Evolutionary conservation across 345 rosid species (phyloP), one percentile per base, ranked within the genome.

Genomic region (Turnera subulata): DNA sequence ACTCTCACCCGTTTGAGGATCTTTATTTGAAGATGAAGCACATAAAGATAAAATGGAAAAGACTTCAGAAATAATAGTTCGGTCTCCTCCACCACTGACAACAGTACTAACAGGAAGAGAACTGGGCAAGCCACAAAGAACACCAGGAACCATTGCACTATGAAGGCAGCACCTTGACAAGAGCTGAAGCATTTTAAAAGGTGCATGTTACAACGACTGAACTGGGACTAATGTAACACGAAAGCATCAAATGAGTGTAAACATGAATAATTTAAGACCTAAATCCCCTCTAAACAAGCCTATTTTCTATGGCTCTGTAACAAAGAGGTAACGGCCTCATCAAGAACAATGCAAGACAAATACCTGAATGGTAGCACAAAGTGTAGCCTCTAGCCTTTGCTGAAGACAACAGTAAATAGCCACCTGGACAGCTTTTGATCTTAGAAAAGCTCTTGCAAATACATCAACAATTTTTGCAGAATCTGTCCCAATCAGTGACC

Each of bases 41-140:
- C 89, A 85, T 2, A 65, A 53, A 23, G 85, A 84, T 58, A 93
- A 66, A 64, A 89, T 55, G 50, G 86, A 78, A 64, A 89, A 89
- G 61, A 89, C 78, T 72, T 89, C 97, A 7, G 96, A 84, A 53
- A 87, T 63, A 67, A 89, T 76, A n/a, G 96, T 93, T 62, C 94
- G 89, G 66, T 93, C 96, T 46, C 80, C 97, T 67, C 99, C 97
- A 12, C 99, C 97, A 66, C 96, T 89, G 69, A 89, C 86, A 52
- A 86, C 65, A 17, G 96, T 86, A 43, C 89, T 76, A 55, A 74
- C 84, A 52, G 96, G 91, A 25, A 86, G 81, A 66, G 99, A 83
- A 70, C 78, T 89, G 67, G 97, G 92, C 68, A 93, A 74, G 56
- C 97, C 99, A 52, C 99, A 93, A 49, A 93, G 89, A 56, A 89